A percentile compares a stretch with the other conserved stretches of the same genome.
phyloP scores from a whole-genome alignment of 257 asterid species.

The Ophiorrhiza pumila region DNA sequence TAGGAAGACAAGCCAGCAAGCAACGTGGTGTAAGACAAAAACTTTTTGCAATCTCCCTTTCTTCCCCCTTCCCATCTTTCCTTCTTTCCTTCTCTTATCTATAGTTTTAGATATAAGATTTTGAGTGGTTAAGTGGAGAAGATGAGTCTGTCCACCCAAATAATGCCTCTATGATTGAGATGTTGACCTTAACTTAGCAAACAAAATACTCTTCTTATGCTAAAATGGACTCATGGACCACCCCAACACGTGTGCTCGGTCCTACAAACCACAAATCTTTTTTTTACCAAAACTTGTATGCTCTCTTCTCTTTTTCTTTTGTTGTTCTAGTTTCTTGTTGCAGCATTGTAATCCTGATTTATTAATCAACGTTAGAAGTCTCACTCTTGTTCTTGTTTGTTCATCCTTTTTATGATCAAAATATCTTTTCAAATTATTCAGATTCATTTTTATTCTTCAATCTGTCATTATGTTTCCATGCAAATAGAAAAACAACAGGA shows the following conservation, averaged over 20 bases:
- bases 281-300: conserved; percentile 23
- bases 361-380: neutral
- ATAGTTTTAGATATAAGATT: conserved; percentile 22
- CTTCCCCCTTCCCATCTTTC: neutral
- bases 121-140: conserved; percentile 45
- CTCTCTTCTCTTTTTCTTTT: neutral
- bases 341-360: neutral
- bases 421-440: conserved; percentile 5
- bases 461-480: no score
- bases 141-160: conserved; percentile 46
- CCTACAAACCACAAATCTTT: conserved; percentile 16
- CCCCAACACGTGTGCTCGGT: conserved; percentile 39
- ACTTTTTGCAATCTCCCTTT: conserved; percentile 29
- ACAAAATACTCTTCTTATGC: conserved; percentile 29
- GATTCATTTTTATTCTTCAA: no score
- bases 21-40: conserved; percentile 61
- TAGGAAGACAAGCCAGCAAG: conserved; percentile 45
- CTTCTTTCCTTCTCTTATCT: conserved; percentile 29
- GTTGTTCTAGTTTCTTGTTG: neutral
- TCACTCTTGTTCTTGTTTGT: no score
- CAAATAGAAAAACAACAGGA: no score
- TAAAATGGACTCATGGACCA: conserved; percentile 37
- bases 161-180: conserved; percentile 69
- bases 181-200: conserved; percentile 49
- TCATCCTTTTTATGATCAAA: no score